Evolutionary conservation across 371 early-diverging fungal species (phyloP).

Genomic region (Mucor irregularis): DNA sequence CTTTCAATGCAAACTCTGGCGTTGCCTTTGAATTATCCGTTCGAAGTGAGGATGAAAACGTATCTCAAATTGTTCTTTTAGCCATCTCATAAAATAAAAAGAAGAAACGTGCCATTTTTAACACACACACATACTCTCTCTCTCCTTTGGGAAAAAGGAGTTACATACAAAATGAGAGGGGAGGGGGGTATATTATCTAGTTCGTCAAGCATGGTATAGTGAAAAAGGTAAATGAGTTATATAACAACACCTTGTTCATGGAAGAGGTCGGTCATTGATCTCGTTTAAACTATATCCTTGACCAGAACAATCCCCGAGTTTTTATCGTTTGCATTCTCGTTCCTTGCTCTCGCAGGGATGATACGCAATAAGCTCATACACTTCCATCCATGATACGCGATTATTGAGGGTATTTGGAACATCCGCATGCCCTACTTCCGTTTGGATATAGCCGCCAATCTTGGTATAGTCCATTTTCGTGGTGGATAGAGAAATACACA

Average conservation of each 20-base stretch:
- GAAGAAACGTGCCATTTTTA: neutral
- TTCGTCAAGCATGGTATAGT: too few species aligned
- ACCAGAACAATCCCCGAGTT: neutral
- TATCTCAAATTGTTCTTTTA: slow-evolving; percentile 71
- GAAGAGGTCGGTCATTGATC: too few species aligned
- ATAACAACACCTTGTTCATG: too few species aligned
- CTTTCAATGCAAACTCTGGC: slow-evolving; percentile 74
- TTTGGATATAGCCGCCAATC: slow-evolving; percentile 16
- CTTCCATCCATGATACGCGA: slow-evolving; percentile 12
- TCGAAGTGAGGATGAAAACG: slow-evolving; percentile 63
- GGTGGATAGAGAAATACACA: slow-evolving; percentile 14
- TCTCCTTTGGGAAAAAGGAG: too few species aligned
- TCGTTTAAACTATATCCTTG: slow-evolving; percentile 8
- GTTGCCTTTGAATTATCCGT: slow-evolving; percentile 90
- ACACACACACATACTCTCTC: neutral
- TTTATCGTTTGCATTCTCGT: slow-evolving; percentile 4
- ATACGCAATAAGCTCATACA: slow-evolving; percentile 18
- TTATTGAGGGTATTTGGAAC: slow-evolving; percentile 12
- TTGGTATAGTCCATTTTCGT: slow-evolving; percentile 12
- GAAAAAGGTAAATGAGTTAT: too few species aligned
- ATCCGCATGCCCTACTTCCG: slow-evolving; percentile 11
- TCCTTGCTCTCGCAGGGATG: slow-evolving; percentile 16
- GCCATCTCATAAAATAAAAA: slow-evolving; percentile 58
- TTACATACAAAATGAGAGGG: too few species aligned
- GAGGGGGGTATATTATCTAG: too few species aligned